Base-by-base conservation (phyloP, 306 rosid genomes). In the Dicorynia guianensis region DNA sequence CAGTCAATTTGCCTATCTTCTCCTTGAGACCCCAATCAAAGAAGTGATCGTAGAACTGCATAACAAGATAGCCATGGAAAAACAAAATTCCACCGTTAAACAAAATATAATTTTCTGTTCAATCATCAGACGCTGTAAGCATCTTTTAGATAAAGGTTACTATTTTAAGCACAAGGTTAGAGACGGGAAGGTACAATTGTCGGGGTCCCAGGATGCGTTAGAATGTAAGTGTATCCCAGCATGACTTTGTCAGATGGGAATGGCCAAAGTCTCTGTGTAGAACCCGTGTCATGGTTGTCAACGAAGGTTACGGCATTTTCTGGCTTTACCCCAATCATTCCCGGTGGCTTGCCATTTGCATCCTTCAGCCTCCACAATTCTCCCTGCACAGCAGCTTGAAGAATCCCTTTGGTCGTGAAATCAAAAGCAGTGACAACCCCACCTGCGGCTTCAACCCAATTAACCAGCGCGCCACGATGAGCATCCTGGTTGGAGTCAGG, bases 161-260 rank as follows among this genome's bases (percentile, higher is more conserved):
- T 15, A 59, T 20, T 14, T 3, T 7, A 50, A 48, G 68, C 18
- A 63, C 46, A 11, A 67, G 67, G 36, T 40, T 8, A 12, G 63
- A 38, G 81, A 74, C 30, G 30, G 30, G 30, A 35, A 54, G 36
- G 70, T 88, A 92, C 97, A 11, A 93, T 87, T 50, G 82, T 19
- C 35, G 96, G 94, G 17, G 79, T 90, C 11, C 97, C 97, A 3
- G 96, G 94, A 76, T 93, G 97, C 49, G 97, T 93, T 39, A 90
- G 87, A 81, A 90, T 88, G 50, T 93, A 90, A n/a, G 88, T 93
- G 71, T 93, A 88, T 65, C 97, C 97, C 54, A 71, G 91, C 63
- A 87, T 81, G 84, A 93, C 90, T 84, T 93, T 88, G 0, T 85
- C 89, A 39, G 78, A 46, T 4, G 97, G 92, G 76, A 90, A 93